Base-by-base conservation (phyloP, 2,329 filamentous ascomycete genomes). In the Cryphonectria naterciae region DNA sequence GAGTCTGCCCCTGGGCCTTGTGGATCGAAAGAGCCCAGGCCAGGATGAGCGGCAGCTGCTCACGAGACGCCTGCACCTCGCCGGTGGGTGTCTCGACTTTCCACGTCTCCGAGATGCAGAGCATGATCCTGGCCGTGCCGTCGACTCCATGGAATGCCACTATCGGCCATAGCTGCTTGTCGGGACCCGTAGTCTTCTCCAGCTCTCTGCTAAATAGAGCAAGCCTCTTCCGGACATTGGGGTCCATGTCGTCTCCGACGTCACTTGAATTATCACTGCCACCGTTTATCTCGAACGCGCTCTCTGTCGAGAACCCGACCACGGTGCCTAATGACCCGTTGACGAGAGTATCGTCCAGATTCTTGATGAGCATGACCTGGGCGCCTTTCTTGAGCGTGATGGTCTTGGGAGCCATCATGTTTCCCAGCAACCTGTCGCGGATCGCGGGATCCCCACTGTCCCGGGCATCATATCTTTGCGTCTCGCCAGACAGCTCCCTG, bases 331-430 rank as follows among this genome's bases (percentile, higher is more conserved):
- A 85, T 0, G 95, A 97, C 5, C 96, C 96, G 78, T 99, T 99
- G 75, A 98, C 96, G 0, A 99, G 86, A 0, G 89, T 91, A 54
- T 97, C 94, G 77, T 99, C 96, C 82, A 98, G 91, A 76, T 99
- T 99, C 81, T 99, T 99, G 85, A 99, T 98, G n/a, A 99, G 85
- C 96, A 99, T 99, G 61, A 99, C 97, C 79, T 99, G 97, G 0
- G 96, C 93, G 13, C 94, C 93, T 73, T 96, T 91, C 80, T 98
- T 98, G 41, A 99, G 83, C 46, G 92, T 89, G 28, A 99, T 88
- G 0, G 82, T 78, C 75, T 92, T 91, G 0, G 96, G 95, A 0
- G 96, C 95, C 93, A 99, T 98, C 89, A 97, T 97, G 77, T 95
- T 97, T 7, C 88, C 81, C 7, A 99, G 84, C 0, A 98, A 81